Base-by-base conservation (phyloP, 495 filamentous ascomycete genomes). In the Opeltia flavorubescens region DNA sequence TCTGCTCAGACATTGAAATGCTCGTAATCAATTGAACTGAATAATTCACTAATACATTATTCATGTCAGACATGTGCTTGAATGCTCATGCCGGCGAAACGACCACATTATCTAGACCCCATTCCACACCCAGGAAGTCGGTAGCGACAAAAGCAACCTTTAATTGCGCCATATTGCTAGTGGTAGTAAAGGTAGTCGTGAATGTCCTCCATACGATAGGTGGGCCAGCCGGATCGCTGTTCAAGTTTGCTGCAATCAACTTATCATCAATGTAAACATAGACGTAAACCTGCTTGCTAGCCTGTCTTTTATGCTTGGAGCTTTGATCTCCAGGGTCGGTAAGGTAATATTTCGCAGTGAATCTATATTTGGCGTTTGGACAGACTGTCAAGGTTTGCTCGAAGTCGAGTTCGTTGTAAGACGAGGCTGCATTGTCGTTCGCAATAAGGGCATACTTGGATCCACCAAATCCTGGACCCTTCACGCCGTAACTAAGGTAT, bases 101-200 rank as follows among this genome's bases (percentile, higher is more conserved):
- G 24, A 29, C 41, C 3, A 44, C 41, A 27, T 44, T 44, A 24
- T 44, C 41, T n/a, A 44, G 8, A 3, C 41, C 41, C 41, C 41
- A 44, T 15, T 27, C 3, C 12, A 44, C 41, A 15, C 20, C 24
- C 23, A 44, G 0, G 18, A n/a, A 27, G 23, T 44, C 18, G 0
- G 41, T 44, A 0, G 41, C 41, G 13, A 44, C 23, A 13, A 44
- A 44, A 17, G 17, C 11, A 20, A 30, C 41, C 17, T 23, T 44
- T n/a, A 44, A 30, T 1, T 11, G 13, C 41, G 20, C 41, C 1
- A n/a, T 44, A 9, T 20, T 20, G 18, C 12, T 11, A 27, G 11
- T 4, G 8, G 41, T 24, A 20, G 18, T 44, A 24, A 44, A 44
- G 11, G 17, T 23, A 12, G 20, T 24, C 1, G 24, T n/a, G 20